Conservation (phyloP, 805 yeast genomes). For the Metschnikowia koreensis region DNA sequence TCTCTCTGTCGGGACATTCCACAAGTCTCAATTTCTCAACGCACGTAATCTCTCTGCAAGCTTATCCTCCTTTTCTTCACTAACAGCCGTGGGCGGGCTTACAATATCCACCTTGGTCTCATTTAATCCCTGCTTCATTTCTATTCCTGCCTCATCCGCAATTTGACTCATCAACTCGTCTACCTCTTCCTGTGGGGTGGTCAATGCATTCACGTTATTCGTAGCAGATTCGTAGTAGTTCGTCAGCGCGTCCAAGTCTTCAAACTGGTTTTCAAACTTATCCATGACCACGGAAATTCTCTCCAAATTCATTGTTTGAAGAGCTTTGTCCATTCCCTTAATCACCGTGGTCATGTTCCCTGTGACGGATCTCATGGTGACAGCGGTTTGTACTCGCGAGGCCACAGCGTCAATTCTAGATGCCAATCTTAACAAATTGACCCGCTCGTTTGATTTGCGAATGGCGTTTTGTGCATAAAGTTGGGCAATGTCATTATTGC, state of each 20-base stretch:
- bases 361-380: conserved; percentile 93
- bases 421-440: conserved; percentile 76
- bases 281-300: conserved; percentile 94
- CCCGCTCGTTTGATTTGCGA: conserved; percentile 81
- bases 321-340: conserved; percentile 93
- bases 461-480: conserved; percentile 95
- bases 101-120: conserved; percentile 54
- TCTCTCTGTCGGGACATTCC: no score
- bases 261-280: conserved; percentile 93
- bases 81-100: conserved; percentile 41
- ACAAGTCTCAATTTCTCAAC: conserved; percentile 44
- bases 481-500: conserved; percentile 88
- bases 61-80: conserved; percentile 79
- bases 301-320: conserved; percentile 93
- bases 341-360: conserved; percentile 93
- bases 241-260: conserved; percentile 90
- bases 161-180: conserved; percentile 86
- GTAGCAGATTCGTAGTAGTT: conserved; percentile 92
- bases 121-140: conserved; percentile 78
- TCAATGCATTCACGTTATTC: conserved; percentile 78
- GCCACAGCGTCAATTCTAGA: conserved; percentile 96
- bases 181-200: conserved; percentile 94
- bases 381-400: conserved; percentile 94
- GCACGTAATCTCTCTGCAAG: conserved; percentile 89
- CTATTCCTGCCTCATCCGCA: conserved; percentile 97